Evolutionary conservation across 83 land plant species (phyloP).

Genomic region (Picea abies): DNA sequence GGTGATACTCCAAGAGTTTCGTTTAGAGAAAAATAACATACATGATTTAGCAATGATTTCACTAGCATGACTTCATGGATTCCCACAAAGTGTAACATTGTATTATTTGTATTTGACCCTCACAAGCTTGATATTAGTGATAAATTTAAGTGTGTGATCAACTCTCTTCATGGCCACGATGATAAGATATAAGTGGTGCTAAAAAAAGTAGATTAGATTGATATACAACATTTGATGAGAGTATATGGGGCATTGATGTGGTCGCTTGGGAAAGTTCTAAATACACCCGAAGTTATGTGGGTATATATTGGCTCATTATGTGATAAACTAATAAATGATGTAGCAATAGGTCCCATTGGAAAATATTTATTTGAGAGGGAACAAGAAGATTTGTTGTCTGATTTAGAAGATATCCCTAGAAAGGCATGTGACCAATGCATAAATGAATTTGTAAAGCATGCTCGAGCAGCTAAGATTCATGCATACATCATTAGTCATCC

Average conservation of each 20-base stretch:
- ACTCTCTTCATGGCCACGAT: slow-evolving; percentile 40
- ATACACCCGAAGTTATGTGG: slow-evolving; percentile 44
- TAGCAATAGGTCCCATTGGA: slow-evolving; percentile 69
- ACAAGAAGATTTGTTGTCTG: slow-evolving; percentile 86
- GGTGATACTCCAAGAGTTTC: slow-evolving; percentile 96
- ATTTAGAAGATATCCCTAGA: slow-evolving; percentile 92
- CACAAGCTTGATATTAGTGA: slow-evolving; percentile 57
- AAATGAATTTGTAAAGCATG: slow-evolving; percentile 97
- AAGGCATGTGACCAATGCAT: slow-evolving; percentile 92
- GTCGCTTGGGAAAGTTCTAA: slow-evolving; percentile 50
- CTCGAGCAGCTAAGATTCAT: slow-evolving; percentile 95
- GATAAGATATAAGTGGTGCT: slow-evolving; percentile 47
- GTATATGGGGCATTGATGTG: slow-evolving; percentile 53
- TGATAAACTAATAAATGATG: slow-evolving; percentile 86
- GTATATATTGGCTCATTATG: slow-evolving; percentile 33
- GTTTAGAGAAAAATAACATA: slow-evolving; percentile 95
- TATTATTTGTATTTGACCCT: slow-evolving; percentile 46
- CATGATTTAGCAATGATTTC: slow-evolving; percentile 83
- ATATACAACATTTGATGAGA: slow-evolving; percentile 53
- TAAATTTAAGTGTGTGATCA: slow-evolving; percentile 44
- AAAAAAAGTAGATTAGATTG: slow-evolving; percentile 48
- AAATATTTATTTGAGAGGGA: slow-evolving; percentile 92
- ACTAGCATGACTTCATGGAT: slow-evolving; percentile 48
- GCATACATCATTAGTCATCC: slow-evolving; percentile 30
- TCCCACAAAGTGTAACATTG: slow-evolving; percentile 45